Percentiles rank a stretch among this genome's conserved stretches.
phyloP scores from a whole-genome alignment of 495 filamentous ascomycete genomes.

The Hypoxylon perforatum region DNA sequence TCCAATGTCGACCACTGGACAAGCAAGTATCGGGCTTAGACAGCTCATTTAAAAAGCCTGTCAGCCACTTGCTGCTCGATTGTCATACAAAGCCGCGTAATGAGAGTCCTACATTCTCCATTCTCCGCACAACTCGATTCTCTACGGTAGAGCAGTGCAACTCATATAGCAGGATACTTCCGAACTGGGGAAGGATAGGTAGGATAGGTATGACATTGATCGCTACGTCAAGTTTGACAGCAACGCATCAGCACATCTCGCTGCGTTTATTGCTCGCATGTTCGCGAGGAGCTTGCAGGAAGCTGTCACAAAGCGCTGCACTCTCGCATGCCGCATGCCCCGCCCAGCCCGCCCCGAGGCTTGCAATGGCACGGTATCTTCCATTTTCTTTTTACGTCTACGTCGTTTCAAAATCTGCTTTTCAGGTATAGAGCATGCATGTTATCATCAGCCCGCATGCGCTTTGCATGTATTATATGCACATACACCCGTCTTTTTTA shows the following conservation, averaged over 20 bases:
- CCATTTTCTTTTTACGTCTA: conserved; percentile 22
- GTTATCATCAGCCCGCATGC: conserved; percentile 28
- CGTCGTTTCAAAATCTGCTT: conserved; percentile 36
- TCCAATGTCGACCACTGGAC: conserved; percentile 6
- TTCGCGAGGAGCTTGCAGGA: conserved; percentile 22
- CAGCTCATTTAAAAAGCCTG: conserved; percentile 17
- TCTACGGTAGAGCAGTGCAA: conserved; percentile 33
- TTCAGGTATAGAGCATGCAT: conserved; percentile 20
- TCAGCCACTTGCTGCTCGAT: conserved; percentile 29
- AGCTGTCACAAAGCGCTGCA: conserved; percentile 23
- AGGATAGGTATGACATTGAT: conserved; percentile 19
- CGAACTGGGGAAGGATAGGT: conserved; percentile 29
- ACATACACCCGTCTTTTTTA: conserved; percentile 34
- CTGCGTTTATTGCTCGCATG: conserved; percentile 35
- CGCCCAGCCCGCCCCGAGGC: conserved; percentile 15
- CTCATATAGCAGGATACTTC: conserved; percentile 34
- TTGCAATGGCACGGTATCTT: conserved; percentile 31
- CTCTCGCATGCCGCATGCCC: conserved; percentile 20
- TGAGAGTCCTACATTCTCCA: conserved; percentile 19
- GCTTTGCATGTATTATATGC: conserved; percentile 28
- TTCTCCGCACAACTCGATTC: conserved; percentile 23
- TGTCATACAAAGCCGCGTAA: conserved; percentile 42
- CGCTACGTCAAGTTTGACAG: conserved; percentile 37
- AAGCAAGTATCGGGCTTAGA: conserved; percentile 22
- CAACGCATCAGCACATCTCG: conserved; percentile 21